Percentiles rank a stretch among this genome's conserved stretches.
These are phyloP conservation scores for Vachellia pachyceras DNA, from an alignment of 306 rosid species.

Conservation along the genomic window DNA sequence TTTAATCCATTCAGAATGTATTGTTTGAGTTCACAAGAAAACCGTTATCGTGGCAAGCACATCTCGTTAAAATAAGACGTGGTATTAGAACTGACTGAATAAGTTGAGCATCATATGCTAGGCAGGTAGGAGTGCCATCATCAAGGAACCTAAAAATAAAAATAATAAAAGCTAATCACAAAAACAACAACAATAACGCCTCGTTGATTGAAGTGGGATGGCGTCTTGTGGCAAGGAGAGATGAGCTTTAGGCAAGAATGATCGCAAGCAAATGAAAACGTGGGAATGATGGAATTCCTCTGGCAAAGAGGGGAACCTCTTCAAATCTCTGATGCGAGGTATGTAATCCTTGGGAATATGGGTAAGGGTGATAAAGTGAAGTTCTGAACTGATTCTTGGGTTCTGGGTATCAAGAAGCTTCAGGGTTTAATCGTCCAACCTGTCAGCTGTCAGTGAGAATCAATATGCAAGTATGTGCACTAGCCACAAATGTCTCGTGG, in stretches of 20 bases:
- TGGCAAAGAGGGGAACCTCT: too few relatives aligned
- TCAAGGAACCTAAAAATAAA: not conserved
- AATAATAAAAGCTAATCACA: too few relatives aligned
- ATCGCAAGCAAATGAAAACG: not conserved
- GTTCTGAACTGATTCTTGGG: not conserved
- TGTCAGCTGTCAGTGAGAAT: not conserved
- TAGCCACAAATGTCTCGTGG: not conserved
- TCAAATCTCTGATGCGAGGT: not conserved
- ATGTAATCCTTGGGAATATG: not conserved
- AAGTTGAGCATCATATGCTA: not conserved
- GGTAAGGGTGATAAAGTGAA: not conserved
- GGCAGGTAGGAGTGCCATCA: not conserved
- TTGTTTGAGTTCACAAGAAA: not conserved
- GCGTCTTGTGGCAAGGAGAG: not conserved
- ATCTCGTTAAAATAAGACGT: not conserved
- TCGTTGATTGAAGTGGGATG: not conserved
- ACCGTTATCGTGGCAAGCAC: not conserved
- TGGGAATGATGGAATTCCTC: too few relatives aligned
- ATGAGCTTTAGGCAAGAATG: not conserved
- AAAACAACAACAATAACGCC: not conserved
- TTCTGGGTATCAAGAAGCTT: not conserved
- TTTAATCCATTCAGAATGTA: constrained; percentile 25
- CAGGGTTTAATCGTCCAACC: not conserved
- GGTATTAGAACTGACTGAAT: constrained; percentile 3
- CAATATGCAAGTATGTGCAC: not conserved